phyloP scores from a whole-genome alignment of 2,329 filamentous ascomycete genomes.

The Penicillium crustosum region DNA sequence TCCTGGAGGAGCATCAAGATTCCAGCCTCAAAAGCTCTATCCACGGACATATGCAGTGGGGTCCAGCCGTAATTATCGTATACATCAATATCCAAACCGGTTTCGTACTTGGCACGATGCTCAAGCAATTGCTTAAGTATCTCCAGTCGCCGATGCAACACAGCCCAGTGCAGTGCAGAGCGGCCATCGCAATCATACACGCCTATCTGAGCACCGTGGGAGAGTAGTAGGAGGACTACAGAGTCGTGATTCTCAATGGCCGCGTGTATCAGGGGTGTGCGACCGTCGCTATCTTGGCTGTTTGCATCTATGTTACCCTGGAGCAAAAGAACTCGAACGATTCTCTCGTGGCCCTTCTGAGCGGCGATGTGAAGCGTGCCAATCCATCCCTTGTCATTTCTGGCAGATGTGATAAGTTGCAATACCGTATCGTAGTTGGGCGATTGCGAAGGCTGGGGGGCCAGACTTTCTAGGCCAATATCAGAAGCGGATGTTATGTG shows the following conservation, averaged over 20 bases:
- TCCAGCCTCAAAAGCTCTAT: background rate
- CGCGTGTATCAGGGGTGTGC: background rate
- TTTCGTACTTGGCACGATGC: background rate
- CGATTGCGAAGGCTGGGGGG: background rate
- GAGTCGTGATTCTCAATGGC: background rate
- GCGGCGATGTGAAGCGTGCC: background rate
- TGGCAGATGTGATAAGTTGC: background rate
- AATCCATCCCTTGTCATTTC: background rate
- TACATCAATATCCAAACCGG: background rate
- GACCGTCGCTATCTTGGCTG: background rate
- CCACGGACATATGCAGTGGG: background rate
- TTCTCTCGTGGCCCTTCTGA: background rate
- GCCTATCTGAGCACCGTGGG: background rate
- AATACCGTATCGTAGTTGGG: background rate
- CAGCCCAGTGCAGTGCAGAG: background rate
- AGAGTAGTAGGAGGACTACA: background rate
- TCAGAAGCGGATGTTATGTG: background rate
- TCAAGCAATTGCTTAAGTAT: background rate
- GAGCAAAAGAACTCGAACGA: background rate
- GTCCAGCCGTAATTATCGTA: background rate
- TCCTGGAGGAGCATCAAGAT: background rate
- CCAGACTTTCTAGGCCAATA: background rate
- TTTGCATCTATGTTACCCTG: background rate
- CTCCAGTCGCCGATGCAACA: background rate
- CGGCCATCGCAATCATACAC: background rate